Evolutionary conservation across 768 basidiomycete genomes (phyloP).

Genomic region (Lentinula sp.): DNA sequence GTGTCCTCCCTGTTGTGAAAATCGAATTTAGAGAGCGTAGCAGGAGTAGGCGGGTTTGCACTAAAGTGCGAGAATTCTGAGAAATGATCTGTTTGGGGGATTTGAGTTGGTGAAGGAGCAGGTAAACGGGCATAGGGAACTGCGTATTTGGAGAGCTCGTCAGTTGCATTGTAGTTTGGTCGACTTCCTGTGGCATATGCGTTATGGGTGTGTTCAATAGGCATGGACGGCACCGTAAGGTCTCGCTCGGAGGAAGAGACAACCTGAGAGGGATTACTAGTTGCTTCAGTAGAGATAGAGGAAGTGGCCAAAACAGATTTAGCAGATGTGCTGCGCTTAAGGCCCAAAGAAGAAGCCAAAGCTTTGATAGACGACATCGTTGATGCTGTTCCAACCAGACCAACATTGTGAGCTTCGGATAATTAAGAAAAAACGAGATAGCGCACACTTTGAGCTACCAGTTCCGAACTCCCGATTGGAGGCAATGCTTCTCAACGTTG

Average conservation of each 20-base stretch:
- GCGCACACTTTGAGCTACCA: constrained; percentile 43
- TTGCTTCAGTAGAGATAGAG: constrained; percentile 1
- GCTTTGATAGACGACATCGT: constrained; percentile 66
- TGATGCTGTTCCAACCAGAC: constrained; percentile 31
- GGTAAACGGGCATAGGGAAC: constrained; percentile 39
- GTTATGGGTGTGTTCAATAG: background rate
- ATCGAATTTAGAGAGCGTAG: constrained; percentile 15
- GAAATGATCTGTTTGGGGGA: constrained; percentile 44
- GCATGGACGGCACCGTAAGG: background rate
- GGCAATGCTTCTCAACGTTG: constrained; percentile 37
- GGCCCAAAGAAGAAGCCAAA: constrained; percentile 68
- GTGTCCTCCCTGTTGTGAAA: constrained; percentile 25
- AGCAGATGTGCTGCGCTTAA: constrained; percentile 45
- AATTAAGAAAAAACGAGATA: constrained; percentile 28
- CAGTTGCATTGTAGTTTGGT: background rate
- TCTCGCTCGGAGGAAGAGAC: background rate
- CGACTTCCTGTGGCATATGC: background rate
- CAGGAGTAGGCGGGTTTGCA: constrained; percentile 11
- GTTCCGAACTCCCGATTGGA: constrained; percentile 68
- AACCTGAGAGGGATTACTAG: background rate
- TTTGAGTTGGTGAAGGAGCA: constrained; percentile 17
- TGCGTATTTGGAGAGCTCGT: constrained; percentile 30
- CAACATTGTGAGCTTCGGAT: constrained; percentile 9
- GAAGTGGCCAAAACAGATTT: constrained; percentile 16
- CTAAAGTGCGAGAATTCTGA: constrained; percentile 32